A percentile compares a stretch with the other conserved stretches of the same genome.
Evolutionary conservation across 768 basidiomycete species (phyloP).

Genomic region (Boletus pseudo-olivaceus): DNA sequence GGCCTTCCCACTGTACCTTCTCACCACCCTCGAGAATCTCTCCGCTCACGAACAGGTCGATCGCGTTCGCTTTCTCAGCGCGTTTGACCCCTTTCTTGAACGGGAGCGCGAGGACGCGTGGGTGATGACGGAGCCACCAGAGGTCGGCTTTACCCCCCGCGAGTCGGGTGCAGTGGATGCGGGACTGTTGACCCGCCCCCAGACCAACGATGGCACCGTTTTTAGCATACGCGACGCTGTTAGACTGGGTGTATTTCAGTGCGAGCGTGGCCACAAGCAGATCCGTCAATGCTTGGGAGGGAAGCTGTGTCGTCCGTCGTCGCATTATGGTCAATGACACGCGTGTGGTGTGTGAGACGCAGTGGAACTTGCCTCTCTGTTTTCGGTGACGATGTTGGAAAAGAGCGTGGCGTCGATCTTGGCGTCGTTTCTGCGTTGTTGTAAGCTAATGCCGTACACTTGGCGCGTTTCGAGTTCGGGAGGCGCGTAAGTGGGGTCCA

Average conservation of each 20-base stretch:
- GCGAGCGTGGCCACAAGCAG: constrained; percentile 95
- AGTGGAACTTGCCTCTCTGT: constrained; percentile 63
- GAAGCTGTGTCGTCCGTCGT: constrained; percentile 48
- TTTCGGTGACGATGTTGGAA: constrained; percentile 83
- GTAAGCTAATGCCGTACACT: constrained; percentile 88
- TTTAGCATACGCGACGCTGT: constrained; percentile 94
- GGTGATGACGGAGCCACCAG: constrained; percentile 99
- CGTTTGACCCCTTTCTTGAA: constrained; percentile 98
- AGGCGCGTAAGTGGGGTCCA: constrained; percentile 82
- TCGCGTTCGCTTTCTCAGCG: constrained; percentile 97
- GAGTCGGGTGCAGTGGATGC: constrained; percentile 98
- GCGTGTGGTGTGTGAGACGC: neutral
- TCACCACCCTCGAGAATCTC: constrained; percentile 88
- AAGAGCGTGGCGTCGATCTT: constrained; percentile 83
- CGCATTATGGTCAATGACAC: neutral
- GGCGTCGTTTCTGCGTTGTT: constrained; percentile 86
- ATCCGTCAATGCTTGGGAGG: constrained; percentile 75
- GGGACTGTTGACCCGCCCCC: constrained; percentile 97
- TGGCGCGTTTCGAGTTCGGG: constrained; percentile 85
- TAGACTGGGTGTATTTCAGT: constrained; percentile 98
- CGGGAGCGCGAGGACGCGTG: constrained; percentile 84
- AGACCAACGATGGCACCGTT: constrained; percentile 92
- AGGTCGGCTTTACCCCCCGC: constrained; percentile 98
- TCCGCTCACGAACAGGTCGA: constrained; percentile 92
- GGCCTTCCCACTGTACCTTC: constrained; percentile 83